phyloP scores from a whole-genome alignment of 2,329 filamentous ascomycete species.

The Scedosporium boydii region DNA sequence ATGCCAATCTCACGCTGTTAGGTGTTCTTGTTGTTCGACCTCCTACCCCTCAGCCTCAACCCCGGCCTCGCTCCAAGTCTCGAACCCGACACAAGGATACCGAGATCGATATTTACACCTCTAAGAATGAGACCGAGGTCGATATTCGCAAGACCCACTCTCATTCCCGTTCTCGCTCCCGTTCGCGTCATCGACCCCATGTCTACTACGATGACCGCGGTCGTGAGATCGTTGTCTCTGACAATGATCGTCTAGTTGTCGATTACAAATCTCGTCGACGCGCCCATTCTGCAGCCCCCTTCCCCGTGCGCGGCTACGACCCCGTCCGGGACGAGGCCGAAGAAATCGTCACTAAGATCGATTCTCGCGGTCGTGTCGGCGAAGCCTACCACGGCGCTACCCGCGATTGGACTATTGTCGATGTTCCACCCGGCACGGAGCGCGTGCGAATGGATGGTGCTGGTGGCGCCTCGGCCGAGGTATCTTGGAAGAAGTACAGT shows the following conservation, averaged over 20 bases:
- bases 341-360: slow-evolving; percentile 47
- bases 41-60: slow-evolving; percentile 38
- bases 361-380: slow-evolving; percentile 55
- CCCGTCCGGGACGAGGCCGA: slow-evolving; percentile 49
- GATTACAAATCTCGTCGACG: slow-evolving; percentile 36
- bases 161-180: slow-evolving; percentile 21
- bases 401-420: slow-evolving; percentile 71
- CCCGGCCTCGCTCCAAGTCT: slow-evolving; percentile 34
- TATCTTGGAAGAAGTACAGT: slow-evolving; percentile 71
- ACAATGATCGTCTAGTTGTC: slow-evolving; percentile 37
- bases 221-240: slow-evolving; percentile 54
- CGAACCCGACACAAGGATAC: slow-evolving; percentile 41
- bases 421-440: slow-evolving; percentile 76
- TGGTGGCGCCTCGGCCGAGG: slow-evolving; percentile 65
- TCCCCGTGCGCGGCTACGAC: slow-evolving; percentile 12
- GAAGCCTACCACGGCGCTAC: slow-evolving; percentile 68
- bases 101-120: slow-evolving; percentile 52
- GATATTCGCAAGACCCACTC: slow-evolving; percentile 36
- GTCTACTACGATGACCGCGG: slow-evolving; percentile 52
- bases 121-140: slow-evolving; percentile 45
- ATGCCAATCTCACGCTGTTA: slow-evolving; percentile 14
- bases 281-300: slow-evolving; percentile 40
- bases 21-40: slow-evolving; percentile 34
- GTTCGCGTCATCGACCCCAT: slow-evolving; percentile 26
- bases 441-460: slow-evolving; percentile 73